Conservation (phyloP, 805 yeast genomes). For the Barnettozyma pratensis region DNA sequence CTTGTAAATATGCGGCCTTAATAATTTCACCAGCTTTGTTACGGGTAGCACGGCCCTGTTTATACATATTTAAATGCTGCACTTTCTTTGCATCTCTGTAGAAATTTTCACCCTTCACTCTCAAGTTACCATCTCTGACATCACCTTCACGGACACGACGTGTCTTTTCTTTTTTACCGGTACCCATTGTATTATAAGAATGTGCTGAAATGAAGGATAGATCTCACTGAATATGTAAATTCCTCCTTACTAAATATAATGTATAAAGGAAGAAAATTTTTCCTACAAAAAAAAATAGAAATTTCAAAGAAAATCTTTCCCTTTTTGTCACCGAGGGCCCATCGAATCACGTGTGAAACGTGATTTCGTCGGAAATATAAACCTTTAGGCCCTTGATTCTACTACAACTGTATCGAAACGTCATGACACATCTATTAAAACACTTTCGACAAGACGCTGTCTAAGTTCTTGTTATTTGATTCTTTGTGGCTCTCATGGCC, state of each 20-base stretch:
- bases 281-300: not conserved
- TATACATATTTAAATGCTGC: conserved; percentile 87
- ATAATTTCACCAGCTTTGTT: conserved; percentile 85
- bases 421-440: conserved; percentile 8
- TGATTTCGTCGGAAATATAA: not conserved
- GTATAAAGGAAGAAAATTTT: conserved; percentile 1
- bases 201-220: not conserved
- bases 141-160: conserved; percentile 83
- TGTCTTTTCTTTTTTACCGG: conserved; percentile 84
- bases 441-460: conserved; percentile 28
- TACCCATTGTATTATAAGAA: conserved; percentile 60
- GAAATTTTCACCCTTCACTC: conserved; percentile 95
- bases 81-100: conserved; percentile 93
- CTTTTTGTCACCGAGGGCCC: conserved; percentile 8
- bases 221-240: not conserved
- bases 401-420: not conserved
- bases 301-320: conserved; percentile 3
- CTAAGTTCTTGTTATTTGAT: conserved; percentile 34
- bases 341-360: conserved; percentile 3
- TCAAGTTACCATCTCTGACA: conserved; percentile 80
- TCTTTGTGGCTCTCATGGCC: conserved; percentile 45
- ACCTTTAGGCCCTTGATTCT: not conserved
- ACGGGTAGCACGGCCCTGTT: conserved; percentile 80
- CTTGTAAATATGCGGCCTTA: conserved; percentile 83
- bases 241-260: not conserved